Conservation (phyloP, 2,329 filamentous ascomycete species). For the Colletotrichum tofieldiae region DNA sequence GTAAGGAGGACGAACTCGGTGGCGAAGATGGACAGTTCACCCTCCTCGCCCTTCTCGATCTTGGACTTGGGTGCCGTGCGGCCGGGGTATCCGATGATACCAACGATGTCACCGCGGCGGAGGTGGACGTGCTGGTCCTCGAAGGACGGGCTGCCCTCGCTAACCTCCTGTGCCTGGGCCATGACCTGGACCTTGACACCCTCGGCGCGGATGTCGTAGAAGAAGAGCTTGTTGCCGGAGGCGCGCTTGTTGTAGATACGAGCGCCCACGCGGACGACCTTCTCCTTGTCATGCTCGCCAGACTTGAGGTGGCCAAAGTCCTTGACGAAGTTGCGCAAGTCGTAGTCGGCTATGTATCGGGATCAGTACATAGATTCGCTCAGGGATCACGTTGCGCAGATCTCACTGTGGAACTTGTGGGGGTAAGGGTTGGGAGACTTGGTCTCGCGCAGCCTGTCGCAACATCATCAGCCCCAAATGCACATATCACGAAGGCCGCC, state of each 20-base stretch:
- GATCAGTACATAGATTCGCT: constrained; percentile 41
- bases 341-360: constrained; percentile 83
- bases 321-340: constrained; percentile 83
- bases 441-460: constrained; percentile 72
- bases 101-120: constrained; percentile 93
- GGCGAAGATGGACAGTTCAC: constrained; percentile 95
- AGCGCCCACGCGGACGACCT: constrained; percentile 83
- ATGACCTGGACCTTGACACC: constrained; percentile 87
- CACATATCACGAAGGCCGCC: constrained; percentile 51
- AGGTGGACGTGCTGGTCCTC: constrained; percentile 91
- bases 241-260: constrained; percentile 92
- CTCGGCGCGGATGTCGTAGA: constrained; percentile 85
- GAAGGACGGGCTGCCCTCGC: constrained; percentile 77
- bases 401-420: constrained; percentile 72
- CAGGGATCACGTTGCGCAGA: not conserved
- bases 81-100: constrained; percentile 86
- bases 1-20: constrained; percentile 88
- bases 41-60: constrained; percentile 82
- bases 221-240: constrained; percentile 87
- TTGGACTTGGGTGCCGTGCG: constrained; percentile 89
- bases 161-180: constrained; percentile 87
- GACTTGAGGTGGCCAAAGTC: constrained; percentile 88
- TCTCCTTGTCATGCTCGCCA: constrained; percentile 85
- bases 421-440: constrained; percentile 89
- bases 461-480: constrained; percentile 64